Base-by-base conservation (phyloP, 768 basidiomycete species). In the Lactarius evosmus region DNA sequence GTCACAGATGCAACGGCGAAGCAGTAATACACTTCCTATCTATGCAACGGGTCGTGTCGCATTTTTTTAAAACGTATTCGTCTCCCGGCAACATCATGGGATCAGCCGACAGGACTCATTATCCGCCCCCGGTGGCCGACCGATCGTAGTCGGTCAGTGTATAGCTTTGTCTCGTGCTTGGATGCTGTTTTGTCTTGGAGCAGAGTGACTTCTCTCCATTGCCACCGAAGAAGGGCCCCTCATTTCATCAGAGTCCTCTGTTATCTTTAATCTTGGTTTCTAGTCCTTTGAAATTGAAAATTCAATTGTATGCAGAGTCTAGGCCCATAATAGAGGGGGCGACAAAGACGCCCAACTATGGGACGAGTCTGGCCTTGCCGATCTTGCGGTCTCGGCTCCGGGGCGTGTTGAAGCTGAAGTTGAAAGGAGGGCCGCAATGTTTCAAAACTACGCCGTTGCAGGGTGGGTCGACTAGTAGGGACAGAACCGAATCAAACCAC, bases 301-400 rank as follows among this genome's bases (percentile, higher is more conserved):
- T 60, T 59, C 34, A 44, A 61, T 61, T 29, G 63, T n/a, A 29
- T 29, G 63, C 27, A 29, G 49, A 34, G 59, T 22, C 59, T 51
- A 19, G 59, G 38, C 55, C 54, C 19, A 22, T 40, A 51, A 33
- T 58, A 19, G 19, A 40, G 33, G 36, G 46, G 49, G n/a, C 33
- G 29, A 50, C 17, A 30, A 33, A 53, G 16, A 29, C 27, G 17
- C 29, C n/a, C 36, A 40, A 32, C 41, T 44, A n/a, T 22, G 11
- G 55, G 25, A 40, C 27, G 25, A 34, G 53, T 44, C 49, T 36
- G n/a, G 25, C 46, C 40, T 41, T 52, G 38, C 56, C 55, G 50
- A 38, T 34, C 64, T 52, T 34, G 55, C 40, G 55, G 55, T 61
- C 64, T 65, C 59, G 50, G 61, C 55, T 65, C 33, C 12, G 3